Evolutionary conservation across 176 grass and related monocot genomes (phyloP), one percentile per base, ranked within the genome.

Genomic region (Avena sativa): DNA sequence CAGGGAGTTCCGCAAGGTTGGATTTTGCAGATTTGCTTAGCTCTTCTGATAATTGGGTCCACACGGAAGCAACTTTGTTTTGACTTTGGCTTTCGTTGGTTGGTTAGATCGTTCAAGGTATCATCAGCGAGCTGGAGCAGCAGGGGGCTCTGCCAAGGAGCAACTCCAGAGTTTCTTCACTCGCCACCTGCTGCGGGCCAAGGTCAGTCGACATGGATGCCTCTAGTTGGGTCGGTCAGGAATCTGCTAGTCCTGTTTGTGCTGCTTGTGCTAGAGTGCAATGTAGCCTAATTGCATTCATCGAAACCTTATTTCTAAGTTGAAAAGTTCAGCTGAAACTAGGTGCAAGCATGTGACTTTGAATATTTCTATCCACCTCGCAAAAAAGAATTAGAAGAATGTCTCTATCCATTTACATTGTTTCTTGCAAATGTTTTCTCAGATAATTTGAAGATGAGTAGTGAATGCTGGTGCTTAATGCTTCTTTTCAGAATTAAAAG

Each of bases 61-160:
- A 48, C 16, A 14, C 14, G 30, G 73, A 56, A 44, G 74, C 61
- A 12, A 9, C 34, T 30, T 48, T 47, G 17, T 63, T 85, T 52
- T 57, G 56, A 86, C 55, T 26, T 85, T 49, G 57, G 9, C 10
- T 48, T 28, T 38, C 34, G 1, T 87, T 57, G n/a, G 58, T 86
- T 84, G 71, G 47, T 82, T 71, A 99, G 97, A 99, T 99, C 53
- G 97, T 99, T 48, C 97, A 99, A 99, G 94, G 92, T 52, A 99
- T 99, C 64, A 99, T 99, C 74, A 99, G 97, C 51, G 97, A 99
- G 87, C 94, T 99, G 74, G 97, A 99, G 83, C 92, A 94, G 81
- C 97, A 97, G 84, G 97, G 97, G 21, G 91, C 88, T 15, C 82
- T 99, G 77, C 97, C 97, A 3, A 83, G 97, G 90, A 99, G 97